Conservation (phyloP, 495 filamentous ascomycete genomes). For the Monascus purpureus region DNA sequence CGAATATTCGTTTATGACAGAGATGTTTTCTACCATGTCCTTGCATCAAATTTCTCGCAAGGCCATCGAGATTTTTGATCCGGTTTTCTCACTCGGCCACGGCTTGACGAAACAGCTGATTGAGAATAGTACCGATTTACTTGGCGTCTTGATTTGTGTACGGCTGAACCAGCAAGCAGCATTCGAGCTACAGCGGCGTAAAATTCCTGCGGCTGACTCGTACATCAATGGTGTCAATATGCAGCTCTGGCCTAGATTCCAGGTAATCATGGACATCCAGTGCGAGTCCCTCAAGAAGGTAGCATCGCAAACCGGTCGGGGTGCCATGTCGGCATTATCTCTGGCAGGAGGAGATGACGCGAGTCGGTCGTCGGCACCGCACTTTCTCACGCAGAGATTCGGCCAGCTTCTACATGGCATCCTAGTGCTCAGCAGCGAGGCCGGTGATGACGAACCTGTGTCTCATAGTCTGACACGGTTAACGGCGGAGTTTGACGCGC, state of each 20-base stretch:
- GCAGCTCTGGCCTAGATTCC: conserved; percentile 92
- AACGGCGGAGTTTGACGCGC: conserved; percentile 62
- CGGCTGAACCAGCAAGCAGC: conserved; percentile 84
- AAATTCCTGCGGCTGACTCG: conserved; percentile 73
- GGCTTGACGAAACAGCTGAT: conserved; percentile 62
- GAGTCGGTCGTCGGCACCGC: conserved; percentile 72
- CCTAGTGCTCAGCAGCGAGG: conserved; percentile 65
- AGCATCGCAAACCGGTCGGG: conserved; percentile 35
- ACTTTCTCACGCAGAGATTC: conserved; percentile 83
- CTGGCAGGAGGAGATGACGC: conserved; percentile 40
- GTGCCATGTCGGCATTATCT: conserved; percentile 40
- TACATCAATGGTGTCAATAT: conserved; percentile 93
- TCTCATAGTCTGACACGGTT: conserved; percentile 63
- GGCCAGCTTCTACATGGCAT: conserved; percentile 81
- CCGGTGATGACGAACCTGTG: conserved; percentile 87
- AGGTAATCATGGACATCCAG: conserved; percentile 85
- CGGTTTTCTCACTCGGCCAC: conserved; percentile 70
- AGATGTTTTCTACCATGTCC: conserved; percentile 63
- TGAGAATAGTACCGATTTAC: conserved; percentile 60
- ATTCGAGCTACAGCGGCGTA: conserved; percentile 83
- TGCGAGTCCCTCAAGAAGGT: conserved; percentile 64
- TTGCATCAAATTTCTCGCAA: conserved; percentile 44
- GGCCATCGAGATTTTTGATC: conserved; percentile 72
- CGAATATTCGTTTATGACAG: conserved; percentile 84
- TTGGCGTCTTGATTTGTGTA: conserved; percentile 82